Evolutionary conservation across 352 stramenopile species (phyloP).

Genomic region (Globisporangium heterothallicum): DNA sequence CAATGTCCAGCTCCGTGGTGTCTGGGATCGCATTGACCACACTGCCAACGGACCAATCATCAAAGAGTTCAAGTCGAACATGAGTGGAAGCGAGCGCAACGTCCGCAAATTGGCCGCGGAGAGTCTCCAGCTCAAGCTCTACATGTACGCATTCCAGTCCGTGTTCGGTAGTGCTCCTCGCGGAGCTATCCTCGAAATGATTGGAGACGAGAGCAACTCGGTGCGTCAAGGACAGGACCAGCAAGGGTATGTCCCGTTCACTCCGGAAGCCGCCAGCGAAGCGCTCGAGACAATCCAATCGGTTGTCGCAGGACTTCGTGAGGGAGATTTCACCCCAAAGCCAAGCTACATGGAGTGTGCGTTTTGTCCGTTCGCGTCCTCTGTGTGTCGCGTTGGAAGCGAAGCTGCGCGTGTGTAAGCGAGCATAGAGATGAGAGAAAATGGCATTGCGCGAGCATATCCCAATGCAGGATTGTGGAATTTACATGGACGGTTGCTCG

Average conservation of each 20-base stretch:
- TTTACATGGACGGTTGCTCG: no score
- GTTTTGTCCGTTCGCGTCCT: slow-evolving; percentile 69
- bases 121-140: slow-evolving; percentile 81
- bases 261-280: slow-evolving; percentile 22
- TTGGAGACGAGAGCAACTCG: slow-evolving; percentile 21
- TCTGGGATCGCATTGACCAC: slow-evolving; percentile 76
- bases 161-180: slow-evolving; percentile 46
- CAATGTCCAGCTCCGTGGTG: slow-evolving; percentile 50
- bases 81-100: slow-evolving; percentile 42
- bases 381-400: slow-evolving; percentile 36
- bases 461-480: no score
- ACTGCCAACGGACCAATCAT: slow-evolving; percentile 35
- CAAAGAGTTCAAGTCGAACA: slow-evolving; percentile 84
- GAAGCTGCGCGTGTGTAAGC: slow-evolving; percentile 4
- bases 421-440: not conserved
- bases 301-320: slow-evolving; percentile 31
- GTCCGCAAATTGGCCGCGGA: slow-evolving; percentile 44
- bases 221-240: slow-evolving; percentile 5
- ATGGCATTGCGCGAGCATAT: not conserved
- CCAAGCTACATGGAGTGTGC: slow-evolving; percentile 59
- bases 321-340: slow-evolving; percentile 42
- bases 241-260: slow-evolving; percentile 40
- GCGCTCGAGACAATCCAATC: slow-evolving; percentile 33
- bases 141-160: slow-evolving; percentile 70
- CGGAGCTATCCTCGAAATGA: slow-evolving; percentile 56